phyloP scores from a whole-genome alignment of 129 eudicot species.

The Artemisia tridentata region DNA sequence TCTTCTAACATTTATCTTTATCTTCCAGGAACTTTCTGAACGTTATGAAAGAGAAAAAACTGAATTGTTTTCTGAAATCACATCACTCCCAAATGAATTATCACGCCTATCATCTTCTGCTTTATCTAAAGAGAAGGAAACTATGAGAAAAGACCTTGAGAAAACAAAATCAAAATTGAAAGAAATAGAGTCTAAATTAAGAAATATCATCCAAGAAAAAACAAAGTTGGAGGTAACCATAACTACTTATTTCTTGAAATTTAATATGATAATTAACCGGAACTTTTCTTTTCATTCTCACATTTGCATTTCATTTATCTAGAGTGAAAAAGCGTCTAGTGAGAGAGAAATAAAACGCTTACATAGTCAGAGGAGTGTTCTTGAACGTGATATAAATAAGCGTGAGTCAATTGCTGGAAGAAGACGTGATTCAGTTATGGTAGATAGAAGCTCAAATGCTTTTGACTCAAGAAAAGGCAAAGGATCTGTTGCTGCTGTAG shows the following conservation, averaged over 20 bases:
- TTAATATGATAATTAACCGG: conserved; percentile 11
- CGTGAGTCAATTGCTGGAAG: conserved; percentile 66
- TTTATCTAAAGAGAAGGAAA: conserved; percentile 81
- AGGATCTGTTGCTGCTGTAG: conserved; percentile 42
- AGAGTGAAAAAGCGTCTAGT: conserved; percentile 88
- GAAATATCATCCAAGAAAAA: conserved; percentile 80
- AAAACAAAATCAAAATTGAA: conserved; percentile 82
- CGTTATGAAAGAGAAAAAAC: conserved; percentile 52
- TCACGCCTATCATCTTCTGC: conserved; percentile 63
- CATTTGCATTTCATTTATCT: conserved; percentile 6
- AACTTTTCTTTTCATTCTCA: conserved; percentile 14
- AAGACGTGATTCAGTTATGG: conserved; percentile 73
- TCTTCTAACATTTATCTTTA: conserved; percentile 1
- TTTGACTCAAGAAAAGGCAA: conserved; percentile 59
- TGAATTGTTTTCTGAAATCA: conserved; percentile 51
- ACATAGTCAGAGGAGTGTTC: conserved; percentile 62
- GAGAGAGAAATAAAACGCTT: conserved; percentile 88
- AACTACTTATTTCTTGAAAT: conserved; percentile 1
- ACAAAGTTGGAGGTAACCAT: conserved; percentile 83
- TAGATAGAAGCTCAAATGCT: conserved; percentile 69
- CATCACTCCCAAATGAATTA: conserved; percentile 58
- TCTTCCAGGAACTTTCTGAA: conserved; percentile 63
- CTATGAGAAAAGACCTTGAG: conserved; percentile 84
- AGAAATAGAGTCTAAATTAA: conserved; percentile 83
- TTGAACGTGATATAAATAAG: conserved; percentile 83